Conservation (phyloP, 1,139 yeast genomes). For the Lodderomyces beijingensis region DNA sequence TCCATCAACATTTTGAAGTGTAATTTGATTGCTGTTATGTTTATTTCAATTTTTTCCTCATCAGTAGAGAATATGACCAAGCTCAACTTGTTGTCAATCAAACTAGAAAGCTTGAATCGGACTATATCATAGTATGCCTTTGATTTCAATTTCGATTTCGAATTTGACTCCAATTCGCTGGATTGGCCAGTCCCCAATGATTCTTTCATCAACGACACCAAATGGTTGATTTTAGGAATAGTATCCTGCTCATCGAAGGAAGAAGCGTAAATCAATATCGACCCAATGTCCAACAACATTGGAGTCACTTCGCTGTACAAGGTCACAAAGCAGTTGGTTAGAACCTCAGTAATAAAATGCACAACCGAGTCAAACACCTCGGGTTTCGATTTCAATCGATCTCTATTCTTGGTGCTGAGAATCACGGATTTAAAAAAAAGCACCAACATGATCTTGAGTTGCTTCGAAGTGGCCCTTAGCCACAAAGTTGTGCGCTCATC, state of each 20-base stretch:
- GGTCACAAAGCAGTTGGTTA: slow-evolving; percentile 27
- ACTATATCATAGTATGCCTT: slow-evolving; percentile 15
- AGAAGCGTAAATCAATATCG: slow-evolving; percentile 18
- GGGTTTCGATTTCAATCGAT: slow-evolving; percentile 21
- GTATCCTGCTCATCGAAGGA: slow-evolving; percentile 11
- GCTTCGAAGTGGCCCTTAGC: slow-evolving; percentile 61
- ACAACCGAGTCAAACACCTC: slow-evolving; percentile 21
- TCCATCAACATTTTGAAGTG: slow-evolving; percentile 23
- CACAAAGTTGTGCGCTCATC: slow-evolving; percentile 49
- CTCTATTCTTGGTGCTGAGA: slow-evolving; percentile 12
- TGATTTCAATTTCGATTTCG: slow-evolving; percentile 4
- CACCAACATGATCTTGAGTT: slow-evolving; percentile 47
- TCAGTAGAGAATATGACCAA: slow-evolving; percentile 25
- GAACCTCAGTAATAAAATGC: slow-evolving; percentile 20
- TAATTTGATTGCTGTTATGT: slow-evolving; percentile 26
- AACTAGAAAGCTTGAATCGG: slow-evolving; percentile 20
- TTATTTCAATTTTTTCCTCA: slow-evolving; percentile 29
- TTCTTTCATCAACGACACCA: slow-evolving; percentile 2
- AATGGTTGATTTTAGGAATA: slow-evolving; percentile 5
- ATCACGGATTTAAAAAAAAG: slow-evolving; percentile 26
- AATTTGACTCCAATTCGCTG: background rate
- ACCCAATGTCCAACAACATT: slow-evolving; percentile 27
- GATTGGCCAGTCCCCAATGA: slow-evolving; percentile 2
- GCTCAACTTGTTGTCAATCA: slow-evolving; percentile 22
- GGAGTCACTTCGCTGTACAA: slow-evolving; percentile 32